Percentiles rank a stretch among this genome's conserved stretches.
Evolutionary conservation across 1,284 basidiomycete species (phyloP).

Genomic region (Ganoderma resinaceum): DNA sequence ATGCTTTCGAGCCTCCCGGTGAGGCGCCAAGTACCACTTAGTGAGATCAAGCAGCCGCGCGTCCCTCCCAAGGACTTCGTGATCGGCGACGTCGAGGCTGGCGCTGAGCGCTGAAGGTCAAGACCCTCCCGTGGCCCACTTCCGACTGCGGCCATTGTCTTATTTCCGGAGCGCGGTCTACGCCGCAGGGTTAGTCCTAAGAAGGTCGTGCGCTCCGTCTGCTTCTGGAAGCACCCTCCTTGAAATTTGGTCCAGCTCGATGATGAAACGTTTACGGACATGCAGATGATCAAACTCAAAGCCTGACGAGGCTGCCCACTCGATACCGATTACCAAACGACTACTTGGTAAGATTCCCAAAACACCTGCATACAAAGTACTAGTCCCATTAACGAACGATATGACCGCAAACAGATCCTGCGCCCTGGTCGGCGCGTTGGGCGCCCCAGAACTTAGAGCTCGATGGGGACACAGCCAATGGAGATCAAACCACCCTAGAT

Average conservation of each 20-base stretch:
- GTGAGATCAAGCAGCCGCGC: too few relatives aligned
- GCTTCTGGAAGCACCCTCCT: too few relatives aligned
- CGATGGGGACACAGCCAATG: slow-evolving; percentile 21
- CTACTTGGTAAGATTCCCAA: not conserved
- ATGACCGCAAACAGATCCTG: not conserved
- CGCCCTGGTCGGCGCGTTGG: not conserved
- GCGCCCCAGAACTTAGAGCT: slow-evolving; percentile 3
- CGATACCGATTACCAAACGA: not conserved
- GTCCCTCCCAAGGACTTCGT: not conserved
- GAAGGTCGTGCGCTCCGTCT: not conserved
- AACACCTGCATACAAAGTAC: not conserved
- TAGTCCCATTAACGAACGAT: not conserved
- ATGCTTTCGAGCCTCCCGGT: too few relatives aligned
- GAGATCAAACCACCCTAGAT: slow-evolving; percentile 19
- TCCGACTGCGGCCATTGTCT: not conserved
- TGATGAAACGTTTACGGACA: not conserved
- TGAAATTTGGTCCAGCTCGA: not conserved
- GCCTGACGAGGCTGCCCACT: not conserved
- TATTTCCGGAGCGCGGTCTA: not conserved
- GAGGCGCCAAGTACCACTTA: too few relatives aligned
- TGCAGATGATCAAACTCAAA: not conserved
- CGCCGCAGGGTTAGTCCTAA: not conserved
- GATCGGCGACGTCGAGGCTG: not conserved
- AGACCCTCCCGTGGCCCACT: not conserved
- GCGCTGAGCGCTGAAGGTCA: not conserved